phyloP scores from a whole-genome alignment of 768 basidiomycete genomes.

The Vararia minispora region DNA sequence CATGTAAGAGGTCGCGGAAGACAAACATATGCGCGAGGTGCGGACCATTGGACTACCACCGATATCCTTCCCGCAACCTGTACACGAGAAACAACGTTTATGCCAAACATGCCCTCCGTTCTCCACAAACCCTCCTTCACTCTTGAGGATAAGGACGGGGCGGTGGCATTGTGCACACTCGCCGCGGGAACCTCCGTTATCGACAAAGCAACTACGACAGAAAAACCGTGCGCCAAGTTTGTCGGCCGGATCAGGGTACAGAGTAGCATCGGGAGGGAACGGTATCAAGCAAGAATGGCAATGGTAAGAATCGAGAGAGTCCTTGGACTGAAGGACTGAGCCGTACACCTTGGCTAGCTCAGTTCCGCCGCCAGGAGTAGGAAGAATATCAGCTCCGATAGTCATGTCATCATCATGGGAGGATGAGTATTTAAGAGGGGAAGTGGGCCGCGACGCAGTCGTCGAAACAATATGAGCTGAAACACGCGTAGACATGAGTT shows the following conservation, averaged over 20 bases:
- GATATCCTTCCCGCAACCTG: conserved; percentile 61
- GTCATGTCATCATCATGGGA: conserved; percentile 23
- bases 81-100: conserved; percentile 69
- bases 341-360: conserved; percentile 76
- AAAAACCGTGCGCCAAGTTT: conserved; percentile 37
- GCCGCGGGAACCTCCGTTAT: conserved; percentile 70
- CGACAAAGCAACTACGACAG: conserved; percentile 62
- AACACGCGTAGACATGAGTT: conserved; percentile 34
- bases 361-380: conserved; percentile 40
- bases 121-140: conserved; percentile 71
- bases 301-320: conserved; percentile 55
- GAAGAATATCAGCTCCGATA: conserved; percentile 42
- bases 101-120: conserved; percentile 68
- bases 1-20: too few relatives aligned
- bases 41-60: conserved; percentile 67
- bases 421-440: conserved; percentile 39
- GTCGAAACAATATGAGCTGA: conserved; percentile 47
- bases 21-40: too few relatives aligned
- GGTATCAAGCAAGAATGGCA: conserved; percentile 53
- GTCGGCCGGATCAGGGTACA: conserved; percentile 62
- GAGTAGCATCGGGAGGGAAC: conserved; percentile 77
- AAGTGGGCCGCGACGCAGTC: conserved; percentile 40
- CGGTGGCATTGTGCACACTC: conserved; percentile 55
- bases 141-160: conserved; percentile 63
- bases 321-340: conserved; percentile 70